Evolutionary conservation across 129 eudicot species (phyloP).

Genomic region (Flaveria bidentis): DNA sequence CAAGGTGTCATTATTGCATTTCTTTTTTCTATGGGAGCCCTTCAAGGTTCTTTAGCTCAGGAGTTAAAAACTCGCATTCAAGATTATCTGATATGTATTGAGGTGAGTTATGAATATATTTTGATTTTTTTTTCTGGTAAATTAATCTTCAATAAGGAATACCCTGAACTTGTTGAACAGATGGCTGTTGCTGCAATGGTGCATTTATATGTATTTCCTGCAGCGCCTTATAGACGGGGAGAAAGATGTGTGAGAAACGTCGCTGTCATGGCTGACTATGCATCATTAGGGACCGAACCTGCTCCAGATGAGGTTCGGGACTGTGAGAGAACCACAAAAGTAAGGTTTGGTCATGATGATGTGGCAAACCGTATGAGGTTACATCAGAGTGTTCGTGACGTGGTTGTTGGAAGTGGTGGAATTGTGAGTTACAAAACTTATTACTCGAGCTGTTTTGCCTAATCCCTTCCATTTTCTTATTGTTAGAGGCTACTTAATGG

Average conservation of each 20-base stretch:
- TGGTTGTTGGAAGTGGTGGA: constrained; percentile 90
- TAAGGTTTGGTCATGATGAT: constrained; percentile 50
- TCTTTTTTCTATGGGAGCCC: constrained; percentile 86
- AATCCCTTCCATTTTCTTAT: neutral
- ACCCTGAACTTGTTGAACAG: constrained; percentile 44
- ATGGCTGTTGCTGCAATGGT: constrained; percentile 96
- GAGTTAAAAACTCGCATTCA: constrained; percentile 80
- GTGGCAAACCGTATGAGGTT: constrained; percentile 60
- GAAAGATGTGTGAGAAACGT: constrained; percentile 93
- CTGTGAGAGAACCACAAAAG: constrained; percentile 58
- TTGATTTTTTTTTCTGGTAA: neutral
- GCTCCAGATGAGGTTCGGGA: constrained; percentile 93
- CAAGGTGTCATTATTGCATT: constrained; percentile 91
- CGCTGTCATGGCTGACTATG: constrained; percentile 84
- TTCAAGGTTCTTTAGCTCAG: constrained; percentile 81
- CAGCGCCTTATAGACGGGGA: constrained; percentile 82
- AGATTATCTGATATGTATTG: constrained; percentile 93
- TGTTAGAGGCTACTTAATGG: neutral
- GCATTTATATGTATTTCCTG: constrained; percentile 88
- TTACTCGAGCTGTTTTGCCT: neutral
- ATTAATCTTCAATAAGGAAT: neutral
- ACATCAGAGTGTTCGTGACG: constrained; percentile 93
- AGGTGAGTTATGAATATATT: constrained; percentile 43
- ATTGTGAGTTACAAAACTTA: constrained; percentile 54
- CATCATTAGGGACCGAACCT: constrained; percentile 76